phyloP scores from a whole-genome alignment of 441 rosid genomes.

The Arabidopsis lyrata region DNA sequence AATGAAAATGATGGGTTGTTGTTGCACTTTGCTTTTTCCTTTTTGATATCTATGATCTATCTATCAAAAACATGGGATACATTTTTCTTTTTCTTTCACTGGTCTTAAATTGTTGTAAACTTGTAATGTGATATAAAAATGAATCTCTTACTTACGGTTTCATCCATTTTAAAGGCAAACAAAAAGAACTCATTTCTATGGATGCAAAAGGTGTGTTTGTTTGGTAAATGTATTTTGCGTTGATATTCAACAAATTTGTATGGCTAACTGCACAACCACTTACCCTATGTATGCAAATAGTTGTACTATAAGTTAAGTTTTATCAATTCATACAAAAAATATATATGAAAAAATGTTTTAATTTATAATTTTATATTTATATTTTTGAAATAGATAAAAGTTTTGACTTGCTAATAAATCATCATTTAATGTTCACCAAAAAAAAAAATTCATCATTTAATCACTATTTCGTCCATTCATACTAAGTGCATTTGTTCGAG shows the following conservation, averaged over 20 bases:
- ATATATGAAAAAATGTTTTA: neutral
- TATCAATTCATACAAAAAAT: neutral
- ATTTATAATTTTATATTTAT: neutral
- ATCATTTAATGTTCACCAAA: neutral
- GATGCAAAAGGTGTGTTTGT: neutral
- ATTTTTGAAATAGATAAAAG: neutral
- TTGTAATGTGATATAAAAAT: neutral
- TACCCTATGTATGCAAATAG: neutral
- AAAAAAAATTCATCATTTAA: neutral
- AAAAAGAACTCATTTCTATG: neutral
- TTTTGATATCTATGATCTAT: neutral
- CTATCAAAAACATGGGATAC: slow-evolving; percentile 18
- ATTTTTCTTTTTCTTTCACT: neutral
- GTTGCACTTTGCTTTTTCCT: slow-evolving; percentile 26
- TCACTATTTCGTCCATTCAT: neutral
- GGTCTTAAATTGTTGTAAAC: no score
- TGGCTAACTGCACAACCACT: slow-evolving; percentile 4
- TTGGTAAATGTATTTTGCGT: slow-evolving; percentile 4
- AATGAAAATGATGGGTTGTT: slow-evolving; percentile 38
- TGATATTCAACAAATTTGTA: neutral
- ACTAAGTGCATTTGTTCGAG: neutral
- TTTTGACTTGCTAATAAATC: neutral
- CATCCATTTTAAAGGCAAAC: neutral
- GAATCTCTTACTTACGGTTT: neutral
- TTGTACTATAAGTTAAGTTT: neutral